Base-by-base conservation (phyloP, 192 early-diverging fungal genomes). In the Rhizophagus clarus region DNA sequence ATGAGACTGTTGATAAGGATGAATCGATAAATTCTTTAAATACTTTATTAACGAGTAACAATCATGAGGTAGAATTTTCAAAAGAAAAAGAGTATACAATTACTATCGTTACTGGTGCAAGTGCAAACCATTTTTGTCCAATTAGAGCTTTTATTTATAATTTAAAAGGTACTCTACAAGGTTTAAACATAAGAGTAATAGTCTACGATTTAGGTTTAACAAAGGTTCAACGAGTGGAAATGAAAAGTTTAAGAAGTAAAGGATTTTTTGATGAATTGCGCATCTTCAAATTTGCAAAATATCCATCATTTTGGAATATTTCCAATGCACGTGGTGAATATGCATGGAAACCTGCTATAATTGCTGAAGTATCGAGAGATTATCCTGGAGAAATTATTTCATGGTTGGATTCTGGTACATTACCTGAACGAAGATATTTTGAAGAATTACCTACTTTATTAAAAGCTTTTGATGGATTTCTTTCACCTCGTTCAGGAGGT, bases 331-430 rank as follows among this genome's bases (percentile, higher is more conserved):
- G 77, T 11, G 88, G 88, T n/a, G 85, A 88, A 76, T 89, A 89
- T 64, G 88, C 83, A 20, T 89, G 88, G 88, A 89, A 89, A 62
- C 81, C 84, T 1, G 88, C 84, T 0, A 88, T 88, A 9, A 66
- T 87, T 1, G 75, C 85, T 2, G 85, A 89, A 74, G 81, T 84
- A 37, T 8, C 45, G 4, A 45, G 4, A 14, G 63, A 82, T 26
- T 69, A 78, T 63, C 76, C 79, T 0, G 84, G 82, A 14, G 84
- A 81, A 14, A 87, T 87, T 5, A 37, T 89, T 2, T 79, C 88
- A 3, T 89, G 88, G 88, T 76, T 89, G 2, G 87, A 89, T 79
- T 83, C 88, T 1, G 87, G 87, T 42, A 45, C 34, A 10, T n/a
- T 72, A 9, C 81, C 86, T 22, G 63, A 79, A 7, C 63, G 82